These are phyloP conservation scores for Hyphopichia khmerensis DNA, from an alignment of 1,139 yeast species.

Conservation along the genomic window DNA sequence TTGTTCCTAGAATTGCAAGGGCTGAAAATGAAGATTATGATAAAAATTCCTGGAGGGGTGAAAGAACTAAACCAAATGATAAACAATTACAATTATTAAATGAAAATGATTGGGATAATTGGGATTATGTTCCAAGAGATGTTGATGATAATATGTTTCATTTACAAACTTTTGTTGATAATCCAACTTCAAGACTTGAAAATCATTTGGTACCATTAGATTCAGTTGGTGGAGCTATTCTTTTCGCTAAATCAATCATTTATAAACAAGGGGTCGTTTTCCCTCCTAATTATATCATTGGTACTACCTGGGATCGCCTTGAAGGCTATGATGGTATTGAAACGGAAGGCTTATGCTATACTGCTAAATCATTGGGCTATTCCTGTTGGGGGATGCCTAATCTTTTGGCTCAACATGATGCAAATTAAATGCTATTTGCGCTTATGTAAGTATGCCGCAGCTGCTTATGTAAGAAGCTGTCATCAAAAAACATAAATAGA, in stretches of 20 bases:
- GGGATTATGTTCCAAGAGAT: slow-evolving; percentile 41
- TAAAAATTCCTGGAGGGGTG: slow-evolving; percentile 49
- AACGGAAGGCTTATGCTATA: slow-evolving; percentile 52
- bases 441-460: no score
- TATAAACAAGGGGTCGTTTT: slow-evolving; percentile 46
- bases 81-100: slow-evolving; percentile 34
- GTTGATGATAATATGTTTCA: slow-evolving; percentile 29
- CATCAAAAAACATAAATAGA: no score
- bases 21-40: slow-evolving; percentile 36
- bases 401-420: slow-evolving; percentile 26
- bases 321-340: slow-evolving; percentile 57
- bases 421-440: no score
- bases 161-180: slow-evolving; percentile 21
- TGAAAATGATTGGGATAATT: slow-evolving; percentile 28
- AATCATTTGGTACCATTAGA: slow-evolving; percentile 31
- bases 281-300: slow-evolving; percentile 46
- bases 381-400: slow-evolving; percentile 46
- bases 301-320: slow-evolving; percentile 46
- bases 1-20: slow-evolving; percentile 38
- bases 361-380: slow-evolving; percentile 44
- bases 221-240: slow-evolving; percentile 52
- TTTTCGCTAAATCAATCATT: slow-evolving; percentile 40
- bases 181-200: slow-evolving; percentile 7
- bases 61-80: slow-evolving; percentile 32
- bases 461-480: no score